Base-by-base conservation (phyloP, 2,329 filamentous ascomycete genomes). In the Byssochlamys sp. region DNA sequence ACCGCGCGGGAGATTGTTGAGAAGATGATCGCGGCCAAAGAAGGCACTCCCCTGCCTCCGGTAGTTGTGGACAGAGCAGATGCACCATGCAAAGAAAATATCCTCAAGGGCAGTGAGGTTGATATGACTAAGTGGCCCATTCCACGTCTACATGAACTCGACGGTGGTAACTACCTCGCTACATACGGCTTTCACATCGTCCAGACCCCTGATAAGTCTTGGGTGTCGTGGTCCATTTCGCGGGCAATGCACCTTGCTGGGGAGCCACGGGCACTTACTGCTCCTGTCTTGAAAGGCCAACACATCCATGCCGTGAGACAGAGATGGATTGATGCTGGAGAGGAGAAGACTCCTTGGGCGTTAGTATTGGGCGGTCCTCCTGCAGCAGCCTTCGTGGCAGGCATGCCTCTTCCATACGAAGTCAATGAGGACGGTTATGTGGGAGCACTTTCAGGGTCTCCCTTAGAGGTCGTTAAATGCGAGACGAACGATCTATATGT, bases 191-290 rank as follows among this genome's bases (percentile, higher is more conserved):
- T 65, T 54, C 59, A 63, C 51, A 60, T 61, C 31, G 62, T 65
- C n/a, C 60, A 63, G 50, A 63, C 57, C 5, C 63, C 60, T 2
- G 62, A 63, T 57, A 58, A 58, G 27, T 48, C 35, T 6, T 65
- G 63, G 63, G 54, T 55, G n/a, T 62, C 62, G 19, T 63, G 63
- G 63, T 61, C 63, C 2, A 64, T 64, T 45, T 63, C 60, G 14
- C 61, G 63, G 7, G 59, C 55, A 10, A 64, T 64, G 63, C 49
- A 53, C 12, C 35, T 57, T 35, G 57, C 61, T 26, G 56, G 60
- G 14, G 58, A 56, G 27, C 59, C 59, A 39, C 57, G 57, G 6
- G 31, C 54, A 9, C 58, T 64, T 9, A 60, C 61, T 12, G 57
- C 61, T 12, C 61, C 59, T 6, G 60, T 65, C 14, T 61, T 63